phyloP scores from a whole-genome alignment of 768 basidiomycete genomes.

The Steccherinum ochraceum region DNA sequence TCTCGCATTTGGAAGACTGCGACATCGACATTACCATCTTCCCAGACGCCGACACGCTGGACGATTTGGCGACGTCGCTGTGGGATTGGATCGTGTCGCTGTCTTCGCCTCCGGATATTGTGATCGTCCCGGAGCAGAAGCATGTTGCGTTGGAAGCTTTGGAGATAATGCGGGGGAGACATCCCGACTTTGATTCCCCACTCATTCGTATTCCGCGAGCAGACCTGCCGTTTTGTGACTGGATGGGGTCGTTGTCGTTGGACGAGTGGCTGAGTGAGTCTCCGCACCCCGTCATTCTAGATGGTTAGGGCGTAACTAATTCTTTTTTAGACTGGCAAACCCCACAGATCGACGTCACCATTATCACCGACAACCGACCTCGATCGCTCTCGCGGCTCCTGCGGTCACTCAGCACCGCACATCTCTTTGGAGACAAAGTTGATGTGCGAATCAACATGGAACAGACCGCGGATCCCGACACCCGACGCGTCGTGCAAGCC shows the following conservation, averaged over 20 bases:
- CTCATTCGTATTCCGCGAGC: conserved; percentile 38
- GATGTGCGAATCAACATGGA: conserved; percentile 68
- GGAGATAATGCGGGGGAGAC: not conserved
- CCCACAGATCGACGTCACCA: conserved; percentile 60
- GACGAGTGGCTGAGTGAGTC: conserved; percentile 53
- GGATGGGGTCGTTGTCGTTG: conserved; percentile 56
- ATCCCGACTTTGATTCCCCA: conserved; percentile 16
- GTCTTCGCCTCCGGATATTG: conserved; percentile 15
- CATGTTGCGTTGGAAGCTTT: conserved; percentile 5
- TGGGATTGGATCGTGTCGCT: conserved; percentile 13
- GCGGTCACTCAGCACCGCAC: conserved; percentile 46
- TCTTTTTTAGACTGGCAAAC: conserved; percentile 59
- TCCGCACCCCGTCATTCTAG: not conserved
- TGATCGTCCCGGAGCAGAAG: conserved; percentile 7
- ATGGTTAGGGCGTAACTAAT: too few species aligned
- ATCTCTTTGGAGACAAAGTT: conserved; percentile 67
- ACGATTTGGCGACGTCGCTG: conserved; percentile 5
- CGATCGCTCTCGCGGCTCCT: conserved; percentile 64
- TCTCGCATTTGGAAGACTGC: not conserved
- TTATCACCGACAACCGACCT: conserved; percentile 77
- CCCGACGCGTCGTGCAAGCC: conserved; percentile 42
- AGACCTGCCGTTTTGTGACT: conserved; percentile 48
- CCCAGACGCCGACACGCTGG: conserved; percentile 4
- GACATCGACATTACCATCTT: conserved; percentile 5
- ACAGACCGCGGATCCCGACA: conserved; percentile 61